Conservation (phyloP, 179 eudicot species). For the Spinacia oleracea region DNA sequence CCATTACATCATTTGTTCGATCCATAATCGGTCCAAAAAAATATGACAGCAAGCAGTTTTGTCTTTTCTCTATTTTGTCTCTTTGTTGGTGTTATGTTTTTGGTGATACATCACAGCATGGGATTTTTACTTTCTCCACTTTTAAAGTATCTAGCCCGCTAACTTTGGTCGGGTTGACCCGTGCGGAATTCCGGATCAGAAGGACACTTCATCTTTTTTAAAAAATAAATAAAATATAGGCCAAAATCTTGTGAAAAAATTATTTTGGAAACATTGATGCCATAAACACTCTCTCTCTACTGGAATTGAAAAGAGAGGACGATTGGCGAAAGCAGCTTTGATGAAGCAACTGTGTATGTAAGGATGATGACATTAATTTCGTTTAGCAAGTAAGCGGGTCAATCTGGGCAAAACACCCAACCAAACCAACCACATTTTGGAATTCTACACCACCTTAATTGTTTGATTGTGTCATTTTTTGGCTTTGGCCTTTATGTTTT, state of each 20-base stretch:
- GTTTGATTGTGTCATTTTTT: neutral
- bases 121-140: too few species aligned
- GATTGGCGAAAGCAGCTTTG: constrained; percentile 4
- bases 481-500: constrained; percentile 19
- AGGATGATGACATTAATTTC: constrained; percentile 1
- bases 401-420: constrained; percentile 16
- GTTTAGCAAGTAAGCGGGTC: neutral
- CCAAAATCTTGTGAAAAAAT: neutral
- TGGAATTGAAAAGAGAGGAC: neutral
- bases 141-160: too few species aligned
- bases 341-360: neutral
- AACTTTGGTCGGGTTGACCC: too few species aligned
- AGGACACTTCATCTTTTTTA: too few species aligned
- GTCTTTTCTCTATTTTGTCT: too few species aligned
- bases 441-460: constrained; percentile 6
- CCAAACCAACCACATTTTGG: neutral
- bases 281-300: neutral
- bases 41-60: too few species aligned
- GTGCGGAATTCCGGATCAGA: too few species aligned
- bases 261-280: constrained; percentile 6
- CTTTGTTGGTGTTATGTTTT: too few species aligned
- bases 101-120: too few species aligned
- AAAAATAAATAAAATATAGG: too few species aligned
- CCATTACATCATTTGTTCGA: too few species aligned
- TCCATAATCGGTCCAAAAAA: too few species aligned